Conservation (phyloP, 1,284 basidiomycete species). For the Hortiboletus rubellus region DNA sequence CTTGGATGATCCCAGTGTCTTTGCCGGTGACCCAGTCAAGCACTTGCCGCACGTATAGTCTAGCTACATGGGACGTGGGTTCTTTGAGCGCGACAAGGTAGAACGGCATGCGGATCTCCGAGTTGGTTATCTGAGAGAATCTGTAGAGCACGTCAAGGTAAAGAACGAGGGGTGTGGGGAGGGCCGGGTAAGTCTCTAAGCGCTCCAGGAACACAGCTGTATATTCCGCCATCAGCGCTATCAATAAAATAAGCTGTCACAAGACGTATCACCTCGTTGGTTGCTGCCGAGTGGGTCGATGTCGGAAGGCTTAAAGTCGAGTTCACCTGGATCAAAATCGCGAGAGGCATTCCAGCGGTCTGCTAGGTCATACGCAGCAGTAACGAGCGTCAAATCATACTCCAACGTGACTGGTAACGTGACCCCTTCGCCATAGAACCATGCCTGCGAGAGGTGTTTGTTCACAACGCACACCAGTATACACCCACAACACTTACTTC, state of each 20-base stretch:
- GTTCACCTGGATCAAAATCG: constrained; percentile 42
- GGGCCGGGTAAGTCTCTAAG: constrained; percentile 54
- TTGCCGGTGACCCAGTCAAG: constrained; percentile 68
- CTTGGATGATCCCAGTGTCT: constrained; percentile 63
- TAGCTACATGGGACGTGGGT: constrained; percentile 49
- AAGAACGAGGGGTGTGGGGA: constrained; percentile 56
- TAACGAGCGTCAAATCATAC: constrained; percentile 83
- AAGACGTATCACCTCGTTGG: constrained; percentile 53
- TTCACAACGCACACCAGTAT: too few relatives aligned
- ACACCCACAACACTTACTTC: constrained; percentile 49
- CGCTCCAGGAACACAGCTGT: constrained; percentile 76
- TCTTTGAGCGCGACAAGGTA: constrained; percentile 64
- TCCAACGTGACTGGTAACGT: constrained; percentile 78
- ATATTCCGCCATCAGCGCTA: not conserved
- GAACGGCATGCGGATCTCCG: constrained; percentile 73
- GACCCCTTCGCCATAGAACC: constrained; percentile 85
- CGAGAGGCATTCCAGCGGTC: constrained; percentile 76
- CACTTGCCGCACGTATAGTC: constrained; percentile 50
- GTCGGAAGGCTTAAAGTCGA: constrained; percentile 57
- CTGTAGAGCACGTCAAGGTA: constrained; percentile 59
- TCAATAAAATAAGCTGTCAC: not conserved
- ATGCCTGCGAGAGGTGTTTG: constrained; percentile 49
- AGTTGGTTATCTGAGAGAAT: constrained; percentile 55
- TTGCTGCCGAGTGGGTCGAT: constrained; percentile 61
- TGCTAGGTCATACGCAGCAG: constrained; percentile 71